These are phyloP conservation scores for Pseudogymnoascus sp. DNA, from an alignment of 2,329 filamentous ascomycete species.

Conservation along the genomic window DNA sequence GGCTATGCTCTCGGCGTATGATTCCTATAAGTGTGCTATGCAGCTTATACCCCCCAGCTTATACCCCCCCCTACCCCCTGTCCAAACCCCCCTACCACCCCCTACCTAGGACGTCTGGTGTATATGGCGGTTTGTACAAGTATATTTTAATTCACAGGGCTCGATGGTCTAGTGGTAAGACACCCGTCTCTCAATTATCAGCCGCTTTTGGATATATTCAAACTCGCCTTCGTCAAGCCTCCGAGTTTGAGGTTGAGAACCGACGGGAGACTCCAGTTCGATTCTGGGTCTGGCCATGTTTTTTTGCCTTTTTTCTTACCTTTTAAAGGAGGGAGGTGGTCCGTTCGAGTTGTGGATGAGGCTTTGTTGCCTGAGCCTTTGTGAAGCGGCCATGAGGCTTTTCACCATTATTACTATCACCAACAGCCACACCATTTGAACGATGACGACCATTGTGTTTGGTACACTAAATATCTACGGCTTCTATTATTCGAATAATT, in stretches of 20 bases:
- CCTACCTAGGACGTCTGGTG: background rate
- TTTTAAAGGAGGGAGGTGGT: background rate
- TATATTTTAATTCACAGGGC: background rate
- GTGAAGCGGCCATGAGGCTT: background rate
- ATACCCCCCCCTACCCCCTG: background rate
- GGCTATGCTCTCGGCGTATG: background rate
- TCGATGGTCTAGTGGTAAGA: background rate
- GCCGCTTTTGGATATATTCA: background rate
- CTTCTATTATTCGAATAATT: background rate
- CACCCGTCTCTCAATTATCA: background rate
- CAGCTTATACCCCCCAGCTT: background rate
- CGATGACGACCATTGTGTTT: too few species aligned
- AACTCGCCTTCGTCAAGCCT: background rate
- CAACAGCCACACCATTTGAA: background rate
- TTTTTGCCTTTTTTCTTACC: background rate
- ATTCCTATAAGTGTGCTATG: background rate
- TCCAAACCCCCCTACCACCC: background rate
- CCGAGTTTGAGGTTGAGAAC: conserved; percentile 2
- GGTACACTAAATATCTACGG: background rate
- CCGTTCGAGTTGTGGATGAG: background rate
- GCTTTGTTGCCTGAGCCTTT: background rate
- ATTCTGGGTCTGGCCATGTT: background rate
- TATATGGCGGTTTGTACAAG: background rate
- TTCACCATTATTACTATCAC: background rate
- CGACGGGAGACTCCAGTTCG: background rate